phyloP scores from a whole-genome alignment of 2,329 filamentous ascomycete species.

The Coniochaeta sp. region DNA sequence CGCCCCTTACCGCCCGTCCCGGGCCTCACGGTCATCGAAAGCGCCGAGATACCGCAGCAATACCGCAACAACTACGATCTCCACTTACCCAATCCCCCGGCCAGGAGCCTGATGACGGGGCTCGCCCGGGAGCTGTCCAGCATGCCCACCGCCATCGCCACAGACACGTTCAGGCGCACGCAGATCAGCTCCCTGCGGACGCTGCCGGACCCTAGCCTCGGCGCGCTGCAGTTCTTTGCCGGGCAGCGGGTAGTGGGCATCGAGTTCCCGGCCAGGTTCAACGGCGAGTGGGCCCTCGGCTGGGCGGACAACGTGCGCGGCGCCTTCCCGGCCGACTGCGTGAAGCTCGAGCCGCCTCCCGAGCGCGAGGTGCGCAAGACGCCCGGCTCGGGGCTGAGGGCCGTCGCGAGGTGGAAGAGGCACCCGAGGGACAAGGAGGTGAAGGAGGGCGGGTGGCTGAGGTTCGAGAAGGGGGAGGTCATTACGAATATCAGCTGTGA shows the following conservation, averaged over 20 bases:
- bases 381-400: slow-evolving; percentile 21
- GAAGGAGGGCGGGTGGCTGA: slow-evolving; percentile 36
- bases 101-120: slow-evolving; percentile 32
- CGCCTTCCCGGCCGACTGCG: slow-evolving; percentile 37
- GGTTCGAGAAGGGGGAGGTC: slow-evolving; percentile 55
- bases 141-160: slow-evolving; percentile 36
- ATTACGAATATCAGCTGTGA: slow-evolving; percentile 57
- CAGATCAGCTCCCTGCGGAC: slow-evolving; percentile 29
- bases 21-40: slow-evolving; percentile 41
- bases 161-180: slow-evolving; percentile 37
- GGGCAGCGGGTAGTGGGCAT: slow-evolving; percentile 26
- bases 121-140: slow-evolving; percentile 29
- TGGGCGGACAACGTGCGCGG: slow-evolving; percentile 45
- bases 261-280: slow-evolving; percentile 41
- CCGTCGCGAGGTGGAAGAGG: slow-evolving; percentile 45
- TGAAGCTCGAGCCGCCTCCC: slow-evolving; percentile 37
- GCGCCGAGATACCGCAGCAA: slow-evolving; percentile 27
- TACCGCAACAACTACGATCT: slow-evolving; percentile 45
- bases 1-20: slow-evolving; percentile 42
- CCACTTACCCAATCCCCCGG: slow-evolving; percentile 34
- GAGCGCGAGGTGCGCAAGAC: slow-evolving; percentile 11
- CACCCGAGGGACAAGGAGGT: slow-evolving; percentile 27
- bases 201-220: slow-evolving; percentile 7
- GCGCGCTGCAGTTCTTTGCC: slow-evolving; percentile 17
- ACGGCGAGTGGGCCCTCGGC: slow-evolving; percentile 47